Percentiles rank a stretch among this genome's conserved stretches.
phyloP scores from a whole-genome alignment of 2,329 filamentous ascomycete genomes.

The Cercospora canescens region DNA sequence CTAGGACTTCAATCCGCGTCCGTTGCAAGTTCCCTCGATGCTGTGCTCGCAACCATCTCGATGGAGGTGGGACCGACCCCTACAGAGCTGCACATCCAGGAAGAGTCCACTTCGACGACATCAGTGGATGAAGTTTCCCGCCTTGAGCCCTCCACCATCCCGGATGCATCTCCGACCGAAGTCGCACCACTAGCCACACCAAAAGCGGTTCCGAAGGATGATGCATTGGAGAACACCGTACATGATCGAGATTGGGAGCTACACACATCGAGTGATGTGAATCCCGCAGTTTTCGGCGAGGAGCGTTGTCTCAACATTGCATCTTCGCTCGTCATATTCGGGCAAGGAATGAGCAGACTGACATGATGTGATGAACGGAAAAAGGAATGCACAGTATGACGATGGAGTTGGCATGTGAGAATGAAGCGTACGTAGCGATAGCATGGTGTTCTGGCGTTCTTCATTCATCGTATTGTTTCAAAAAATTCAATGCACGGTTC shows the following conservation, averaged over 20 bases:
- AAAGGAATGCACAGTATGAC: not conserved
- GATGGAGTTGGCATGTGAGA: not conserved
- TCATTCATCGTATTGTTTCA: no score
- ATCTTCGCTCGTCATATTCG: not conserved
- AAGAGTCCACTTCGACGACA: not conserved
- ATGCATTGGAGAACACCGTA: not conserved
- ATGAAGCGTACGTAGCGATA: conserved; percentile 15
- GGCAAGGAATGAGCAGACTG: not conserved
- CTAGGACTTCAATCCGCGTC: not conserved
- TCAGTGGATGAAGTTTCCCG: not conserved
- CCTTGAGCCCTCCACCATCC: not conserved
- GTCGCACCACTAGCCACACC: not conserved
- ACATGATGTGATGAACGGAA: not conserved
- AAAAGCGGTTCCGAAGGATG: not conserved
- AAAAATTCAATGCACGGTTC: not conserved
- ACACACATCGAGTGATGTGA: not conserved
- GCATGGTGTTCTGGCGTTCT: conserved; percentile 14
- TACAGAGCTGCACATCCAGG: not conserved
- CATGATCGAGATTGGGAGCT: not conserved
- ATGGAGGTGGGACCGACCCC: not conserved
- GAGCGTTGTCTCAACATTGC: not conserved
- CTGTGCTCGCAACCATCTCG: not conserved
- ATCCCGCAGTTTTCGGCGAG: not conserved
- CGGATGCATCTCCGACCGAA: not conserved
- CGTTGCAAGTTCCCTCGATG: not conserved